phyloP scores from a whole-genome alignment of 345 rosid species.

The Linum lewisii region DNA sequence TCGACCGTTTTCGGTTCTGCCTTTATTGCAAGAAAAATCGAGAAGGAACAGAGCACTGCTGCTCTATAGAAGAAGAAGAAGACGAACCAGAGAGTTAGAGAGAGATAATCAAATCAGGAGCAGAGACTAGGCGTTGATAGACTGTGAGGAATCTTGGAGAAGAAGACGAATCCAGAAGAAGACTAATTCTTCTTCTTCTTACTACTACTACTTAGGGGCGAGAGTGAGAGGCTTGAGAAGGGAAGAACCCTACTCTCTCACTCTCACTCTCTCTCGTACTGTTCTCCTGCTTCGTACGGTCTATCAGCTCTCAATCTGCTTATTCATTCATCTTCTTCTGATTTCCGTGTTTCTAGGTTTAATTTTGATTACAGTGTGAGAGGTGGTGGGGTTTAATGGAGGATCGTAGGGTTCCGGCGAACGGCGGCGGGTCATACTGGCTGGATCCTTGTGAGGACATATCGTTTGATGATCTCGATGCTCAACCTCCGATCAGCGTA shows the following conservation, averaged over 20 bases:
- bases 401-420: constrained; percentile 34
- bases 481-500: constrained; percentile 32
- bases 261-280: constrained; percentile 12
- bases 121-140: constrained; percentile 59
- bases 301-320: constrained; percentile 63
- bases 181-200: too few relatives aligned
- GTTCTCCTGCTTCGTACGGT: constrained; percentile 74
- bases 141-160: constrained; percentile 55
- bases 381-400: constrained; percentile 26
- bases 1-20: too few relatives aligned
- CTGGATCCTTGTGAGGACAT: constrained; percentile 86
- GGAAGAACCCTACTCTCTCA: not conserved
- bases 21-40: too few relatives aligned
- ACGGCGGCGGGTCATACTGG: constrained; percentile 68
- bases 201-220: not conserved
- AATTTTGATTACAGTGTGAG: not conserved
- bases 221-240: not conserved
- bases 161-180: constrained; percentile 6
- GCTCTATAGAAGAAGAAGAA: constrained; percentile 8
- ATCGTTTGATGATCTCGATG: constrained; percentile 60
- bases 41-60: not conserved
- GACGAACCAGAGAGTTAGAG: constrained; percentile 10
- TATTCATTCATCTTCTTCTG: not conserved
- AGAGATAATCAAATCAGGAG: constrained; percentile 1
- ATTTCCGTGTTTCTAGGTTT: not conserved